phyloP scores from a whole-genome alignment of 495 filamentous ascomycete species.

The Aspergillus campestris region DNA sequence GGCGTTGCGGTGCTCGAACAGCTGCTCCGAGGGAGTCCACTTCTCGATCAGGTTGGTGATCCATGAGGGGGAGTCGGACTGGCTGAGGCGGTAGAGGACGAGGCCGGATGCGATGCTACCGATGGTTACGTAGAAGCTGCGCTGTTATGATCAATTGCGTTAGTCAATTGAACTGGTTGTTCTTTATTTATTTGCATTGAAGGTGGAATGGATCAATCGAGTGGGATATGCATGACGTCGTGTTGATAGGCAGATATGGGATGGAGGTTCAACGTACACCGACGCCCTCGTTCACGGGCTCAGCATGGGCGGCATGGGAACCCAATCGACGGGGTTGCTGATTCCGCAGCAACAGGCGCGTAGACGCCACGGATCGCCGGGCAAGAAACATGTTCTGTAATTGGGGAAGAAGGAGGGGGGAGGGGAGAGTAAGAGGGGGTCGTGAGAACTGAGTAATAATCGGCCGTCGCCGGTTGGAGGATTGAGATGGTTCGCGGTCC shows the following conservation, averaged over 20 bases:
- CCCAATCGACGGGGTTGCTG: constrained; percentile 38
- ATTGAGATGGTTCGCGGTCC: constrained; percentile 10
- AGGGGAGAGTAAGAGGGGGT: constrained; percentile 18
- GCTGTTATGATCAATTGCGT: constrained; percentile 31
- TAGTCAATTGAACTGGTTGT: constrained; percentile 2
- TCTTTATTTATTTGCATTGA: constrained; percentile 7
- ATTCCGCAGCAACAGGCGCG: constrained; percentile 35
- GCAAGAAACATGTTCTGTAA: constrained; percentile 32
- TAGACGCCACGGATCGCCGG: constrained; percentile 34
- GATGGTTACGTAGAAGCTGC: constrained; percentile 56
- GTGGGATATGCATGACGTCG: constrained; percentile 1
- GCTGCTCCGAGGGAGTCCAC: constrained; percentile 38
- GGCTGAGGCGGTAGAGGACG: constrained; percentile 45
- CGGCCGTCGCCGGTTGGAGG: constrained; percentile 17
- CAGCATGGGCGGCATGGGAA: constrained; percentile 39
- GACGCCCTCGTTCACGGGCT: constrained; percentile 52
- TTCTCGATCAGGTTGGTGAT: constrained; percentile 51
- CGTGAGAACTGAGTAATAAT: constrained; percentile 23
- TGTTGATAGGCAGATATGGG: constrained; percentile 3
- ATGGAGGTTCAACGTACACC: constrained; percentile 46
- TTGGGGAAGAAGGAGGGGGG: too few relatives aligned
- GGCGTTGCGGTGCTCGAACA: constrained; percentile 51
- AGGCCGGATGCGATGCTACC: constrained; percentile 49
- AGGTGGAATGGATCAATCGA: constrained; percentile 2
- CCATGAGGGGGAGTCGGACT: constrained; percentile 40